Conservation (phyloP, 371 early-diverging fungal genomes). For the Zychaea mexicana region DNA sequence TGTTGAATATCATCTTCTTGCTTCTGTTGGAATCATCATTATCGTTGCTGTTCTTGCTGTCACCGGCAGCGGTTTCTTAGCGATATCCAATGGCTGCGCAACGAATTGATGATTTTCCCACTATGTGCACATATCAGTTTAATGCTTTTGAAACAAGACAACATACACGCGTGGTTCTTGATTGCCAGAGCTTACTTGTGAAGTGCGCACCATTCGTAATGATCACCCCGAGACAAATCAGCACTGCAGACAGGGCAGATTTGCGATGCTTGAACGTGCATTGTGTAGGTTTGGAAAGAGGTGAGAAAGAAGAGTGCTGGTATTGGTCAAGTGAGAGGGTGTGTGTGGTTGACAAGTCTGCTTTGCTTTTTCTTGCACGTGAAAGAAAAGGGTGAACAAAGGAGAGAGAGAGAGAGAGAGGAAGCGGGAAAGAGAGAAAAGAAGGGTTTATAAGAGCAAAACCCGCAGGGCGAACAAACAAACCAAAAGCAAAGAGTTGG, state of each 20-base stretch:
- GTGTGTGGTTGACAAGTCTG: not conserved
- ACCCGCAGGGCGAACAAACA: not conserved
- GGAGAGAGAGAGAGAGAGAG: not conserved
- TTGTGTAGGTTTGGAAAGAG: not conserved
- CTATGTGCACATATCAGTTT: not conserved
- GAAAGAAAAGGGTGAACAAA: not conserved
- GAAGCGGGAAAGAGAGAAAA: not conserved
- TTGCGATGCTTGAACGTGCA: not conserved
- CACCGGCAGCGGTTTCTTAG: not conserved
- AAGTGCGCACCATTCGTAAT: conserved; percentile 29
- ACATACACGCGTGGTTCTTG: not conserved
- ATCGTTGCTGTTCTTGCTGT: too few species aligned
- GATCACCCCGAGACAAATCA: conserved; percentile 13
- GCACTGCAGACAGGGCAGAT: conserved; percentile 25
- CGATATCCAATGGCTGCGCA: conserved; percentile 2
- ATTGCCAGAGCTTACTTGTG: conserved; percentile 23
- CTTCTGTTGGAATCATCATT: too few species aligned
- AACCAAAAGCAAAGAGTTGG: not conserved
- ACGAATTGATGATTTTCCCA: not conserved
- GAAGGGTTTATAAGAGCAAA: not conserved
- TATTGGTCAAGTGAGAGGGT: not conserved
- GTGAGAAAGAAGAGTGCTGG: not conserved
- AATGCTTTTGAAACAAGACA: not conserved
- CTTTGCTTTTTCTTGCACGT: not conserved
- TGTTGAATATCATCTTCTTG: too few species aligned